Percentiles rank a stretch among this genome's conserved stretches.
phyloP scores from a whole-genome alignment of 1,284 basidiomycete genomes.

The Irpex sp. region DNA sequence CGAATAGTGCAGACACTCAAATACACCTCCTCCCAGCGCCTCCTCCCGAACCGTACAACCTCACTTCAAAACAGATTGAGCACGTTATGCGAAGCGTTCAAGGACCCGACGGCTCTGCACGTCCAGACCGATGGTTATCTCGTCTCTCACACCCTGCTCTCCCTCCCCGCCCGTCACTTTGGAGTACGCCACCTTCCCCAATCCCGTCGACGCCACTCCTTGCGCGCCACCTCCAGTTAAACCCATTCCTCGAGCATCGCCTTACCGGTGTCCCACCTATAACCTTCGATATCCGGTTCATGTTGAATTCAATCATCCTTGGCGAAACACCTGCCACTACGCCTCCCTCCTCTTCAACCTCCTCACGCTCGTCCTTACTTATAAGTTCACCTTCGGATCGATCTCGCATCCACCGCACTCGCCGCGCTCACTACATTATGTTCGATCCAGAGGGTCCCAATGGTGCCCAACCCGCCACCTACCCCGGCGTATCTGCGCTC shows the following conservation, averaged over 20 bases:
- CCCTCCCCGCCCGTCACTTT: conserved; percentile 40
- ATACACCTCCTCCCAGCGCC: conserved; percentile 17
- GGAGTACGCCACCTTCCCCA: background rate
- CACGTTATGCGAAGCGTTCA: conserved; percentile 30
- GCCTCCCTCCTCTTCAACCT: background rate
- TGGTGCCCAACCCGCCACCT: conserved; percentile 53
- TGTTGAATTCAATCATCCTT: conserved; percentile 17
- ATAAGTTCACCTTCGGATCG: background rate
- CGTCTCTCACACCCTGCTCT: conserved; percentile 44
- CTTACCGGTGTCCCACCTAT: conserved; percentile 41
- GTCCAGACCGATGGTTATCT: conserved; percentile 45
- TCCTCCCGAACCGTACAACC: conserved; percentile 15
- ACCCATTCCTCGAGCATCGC: conserved; percentile 49
- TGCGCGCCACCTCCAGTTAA: conserved; percentile 46
- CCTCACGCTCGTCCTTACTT: background rate
- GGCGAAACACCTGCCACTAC: conserved; percentile 7
- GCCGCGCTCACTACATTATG: conserved; percentile 21
- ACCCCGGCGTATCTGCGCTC: conserved; percentile 51
- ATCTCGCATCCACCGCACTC: background rate
- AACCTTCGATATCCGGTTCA: conserved; percentile 42
- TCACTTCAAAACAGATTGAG: conserved; percentile 27
- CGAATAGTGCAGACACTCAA: background rate
- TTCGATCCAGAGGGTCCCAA: conserved; percentile 34
- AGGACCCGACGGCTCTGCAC: conserved; percentile 29
- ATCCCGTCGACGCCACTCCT: conserved; percentile 39